These are phyloP conservation scores for Yarrowia sp. DNA, from an alignment of 805 yeast species.

Conservation along the genomic window DNA sequence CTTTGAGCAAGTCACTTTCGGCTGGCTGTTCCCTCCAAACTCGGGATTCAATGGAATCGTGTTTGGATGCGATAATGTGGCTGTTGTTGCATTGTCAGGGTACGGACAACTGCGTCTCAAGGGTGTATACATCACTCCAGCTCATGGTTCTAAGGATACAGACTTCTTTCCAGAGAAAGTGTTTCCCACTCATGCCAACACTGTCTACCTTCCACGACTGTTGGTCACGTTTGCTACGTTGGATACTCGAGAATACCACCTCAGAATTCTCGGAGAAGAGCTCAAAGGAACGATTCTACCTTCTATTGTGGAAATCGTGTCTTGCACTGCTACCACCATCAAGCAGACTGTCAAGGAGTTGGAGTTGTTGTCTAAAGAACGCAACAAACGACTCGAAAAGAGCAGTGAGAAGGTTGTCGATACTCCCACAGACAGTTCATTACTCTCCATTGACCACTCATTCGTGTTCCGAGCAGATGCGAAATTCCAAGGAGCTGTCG, in stretches of 20 bases:
- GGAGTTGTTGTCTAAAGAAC: constrained; percentile 9
- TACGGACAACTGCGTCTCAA: constrained; percentile 66
- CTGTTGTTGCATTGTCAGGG: constrained; percentile 58
- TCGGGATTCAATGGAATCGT: constrained; percentile 58
- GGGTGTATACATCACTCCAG: constrained; percentile 69
- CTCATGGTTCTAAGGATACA: constrained; percentile 36
- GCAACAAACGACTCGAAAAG: neutral
- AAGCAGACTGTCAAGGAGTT: constrained; percentile 17
- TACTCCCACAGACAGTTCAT: neutral
- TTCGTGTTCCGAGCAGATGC: constrained; percentile 26
- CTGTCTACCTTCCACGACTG: constrained; percentile 10
- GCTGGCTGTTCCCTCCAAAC: constrained; percentile 58
- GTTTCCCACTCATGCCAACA: constrained; percentile 22
- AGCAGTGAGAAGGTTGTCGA: neutral
- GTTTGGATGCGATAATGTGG: constrained; percentile 71
- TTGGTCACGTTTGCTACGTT: constrained; percentile 9
- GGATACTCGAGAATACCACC: constrained; percentile 16
- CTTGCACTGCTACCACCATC: constrained; percentile 11
- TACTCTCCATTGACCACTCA: constrained; percentile 10
- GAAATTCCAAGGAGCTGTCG: constrained; percentile 35
- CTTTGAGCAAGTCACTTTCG: constrained; percentile 60
- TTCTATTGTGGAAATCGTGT: constrained; percentile 30
- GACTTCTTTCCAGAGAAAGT: constrained; percentile 17
- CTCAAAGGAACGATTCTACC: constrained; percentile 35
- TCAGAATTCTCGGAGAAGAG: constrained; percentile 34